Evolutionary conservation across 2,329 filamentous ascomycete species (phyloP).

Genomic region (Nannizziopsis barbatae): DNA sequence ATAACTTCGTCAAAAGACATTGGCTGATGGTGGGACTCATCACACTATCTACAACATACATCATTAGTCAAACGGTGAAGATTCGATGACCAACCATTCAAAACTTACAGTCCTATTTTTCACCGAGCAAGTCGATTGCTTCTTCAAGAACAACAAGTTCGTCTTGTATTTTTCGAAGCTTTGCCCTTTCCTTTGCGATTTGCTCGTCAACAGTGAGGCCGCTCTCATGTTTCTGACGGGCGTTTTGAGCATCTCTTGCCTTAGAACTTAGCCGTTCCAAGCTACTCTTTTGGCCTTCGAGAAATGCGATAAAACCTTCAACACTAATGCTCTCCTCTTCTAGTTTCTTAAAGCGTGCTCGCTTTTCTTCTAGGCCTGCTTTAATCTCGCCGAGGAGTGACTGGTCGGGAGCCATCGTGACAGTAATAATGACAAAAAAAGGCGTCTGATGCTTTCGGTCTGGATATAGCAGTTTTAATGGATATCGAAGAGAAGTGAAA

Average conservation of each 20-base stretch:
- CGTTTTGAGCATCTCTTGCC: neutral
- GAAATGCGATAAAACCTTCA: neutral
- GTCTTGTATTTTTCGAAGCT: neutral
- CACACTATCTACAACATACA: neutral
- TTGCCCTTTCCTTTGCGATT: neutral
- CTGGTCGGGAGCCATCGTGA: neutral
- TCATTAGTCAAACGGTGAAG: slow-evolving; percentile 1
- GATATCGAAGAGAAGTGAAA: too few species aligned
- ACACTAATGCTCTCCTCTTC: neutral
- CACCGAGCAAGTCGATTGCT: slow-evolving; percentile 2
- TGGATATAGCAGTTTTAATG: too few species aligned
- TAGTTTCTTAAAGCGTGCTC: neutral
- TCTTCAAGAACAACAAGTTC: neutral
- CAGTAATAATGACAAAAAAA: too few species aligned
- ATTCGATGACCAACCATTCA: neutral
- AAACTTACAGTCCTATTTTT: neutral
- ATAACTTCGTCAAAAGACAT: neutral
- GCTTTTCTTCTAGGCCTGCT: neutral
- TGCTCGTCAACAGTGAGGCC: neutral
- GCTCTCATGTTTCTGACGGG: neutral
- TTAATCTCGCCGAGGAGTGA: neutral
- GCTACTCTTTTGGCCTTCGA: neutral
- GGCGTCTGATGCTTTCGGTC: too few species aligned
- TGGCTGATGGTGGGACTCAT: neutral
- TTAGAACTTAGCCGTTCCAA: slow-evolving; percentile 1